Evolutionary conservation across 352 stramenopile species (phyloP), one percentile per base, ranked within the genome.

Genomic region (Phytopythium boreale): DNA sequence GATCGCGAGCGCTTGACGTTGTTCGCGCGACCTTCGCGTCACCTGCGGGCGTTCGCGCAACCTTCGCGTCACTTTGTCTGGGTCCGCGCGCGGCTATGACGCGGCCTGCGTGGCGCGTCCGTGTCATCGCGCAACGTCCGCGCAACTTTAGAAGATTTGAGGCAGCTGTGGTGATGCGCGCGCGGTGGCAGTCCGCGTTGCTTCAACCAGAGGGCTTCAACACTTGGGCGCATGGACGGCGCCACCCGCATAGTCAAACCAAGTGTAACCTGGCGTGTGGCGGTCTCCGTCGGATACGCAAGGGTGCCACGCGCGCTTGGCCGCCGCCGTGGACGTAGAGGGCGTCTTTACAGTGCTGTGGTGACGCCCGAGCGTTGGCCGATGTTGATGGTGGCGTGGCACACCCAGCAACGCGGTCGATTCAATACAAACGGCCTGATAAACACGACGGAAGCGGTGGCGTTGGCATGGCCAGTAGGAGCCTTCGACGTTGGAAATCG

Each of bases 111-210:
- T 75, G 55, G 63, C 51, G 29, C 20, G 20, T 19, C 8, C 4
- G 60, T 64, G 71, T 76, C 71, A 79, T 79, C 39, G 27, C 24
- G 65, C 68, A 71, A 75, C 71, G 0, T 64, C 22, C 20, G 2
- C 5, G 62, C 64, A 71, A 63, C 71, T 27, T 69, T 60, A 63
- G 55, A 12, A 47, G 20, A 6, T 44, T 58, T 8, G 14, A 59
- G 53, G 34, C 53, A 0, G 0, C 11, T 0, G 34, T 22, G 36
- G 24, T 60, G 55, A 60, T 46, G 55, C 55, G 55, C 19, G 22
- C 55, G 55, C n/a, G 36, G 31, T 59, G 53, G 53, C 53, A 59
- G 34, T 12, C 36, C 24, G 8, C 44, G 44, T 51, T 51, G 50
- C 50, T 56, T 56, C 50, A 56, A 56, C 50, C 50, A 22, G 15